Conservation (phyloP, 768 basidiomycete species). For the Collybia nuda region DNA sequence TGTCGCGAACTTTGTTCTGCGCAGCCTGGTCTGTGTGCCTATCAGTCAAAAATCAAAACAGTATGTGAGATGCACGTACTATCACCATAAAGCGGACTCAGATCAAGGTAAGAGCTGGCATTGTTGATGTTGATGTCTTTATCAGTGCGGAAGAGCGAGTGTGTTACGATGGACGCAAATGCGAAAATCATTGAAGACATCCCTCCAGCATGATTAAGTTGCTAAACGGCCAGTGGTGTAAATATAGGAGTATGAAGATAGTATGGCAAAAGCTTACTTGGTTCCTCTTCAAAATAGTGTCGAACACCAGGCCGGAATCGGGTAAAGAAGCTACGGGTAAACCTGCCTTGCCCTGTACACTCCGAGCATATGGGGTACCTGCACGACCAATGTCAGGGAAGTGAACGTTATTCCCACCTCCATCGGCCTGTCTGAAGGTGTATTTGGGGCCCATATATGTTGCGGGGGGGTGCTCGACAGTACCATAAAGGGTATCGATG, state of each 20-base stretch:
- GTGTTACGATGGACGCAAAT: slow-evolving; percentile 48
- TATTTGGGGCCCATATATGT: slow-evolving; percentile 30
- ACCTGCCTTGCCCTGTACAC: slow-evolving; percentile 41
- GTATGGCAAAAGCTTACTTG: slow-evolving; percentile 23
- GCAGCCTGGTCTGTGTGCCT: slow-evolving; percentile 28
- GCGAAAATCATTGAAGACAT: slow-evolving; percentile 65
- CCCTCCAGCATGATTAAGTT: slow-evolving; percentile 46
- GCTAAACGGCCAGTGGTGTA: slow-evolving; percentile 9
- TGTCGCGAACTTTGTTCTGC: slow-evolving; percentile 46
- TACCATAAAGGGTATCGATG: slow-evolving; percentile 49
- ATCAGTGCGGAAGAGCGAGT: slow-evolving; percentile 55
- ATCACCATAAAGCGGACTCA: slow-evolving; percentile 56
- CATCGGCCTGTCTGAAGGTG: slow-evolving; percentile 45
- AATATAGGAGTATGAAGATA: slow-evolving; percentile 10
- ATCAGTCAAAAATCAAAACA: not conserved
- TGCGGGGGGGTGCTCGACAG: slow-evolving; percentile 53
- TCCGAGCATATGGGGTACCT: slow-evolving; percentile 50
- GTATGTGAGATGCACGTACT: slow-evolving; percentile 21
- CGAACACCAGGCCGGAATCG: slow-evolving; percentile 60
- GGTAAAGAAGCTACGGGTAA: slow-evolving; percentile 43
- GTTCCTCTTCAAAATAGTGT: slow-evolving; percentile 47
- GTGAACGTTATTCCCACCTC: slow-evolving; percentile 43
- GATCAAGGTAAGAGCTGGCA: slow-evolving; percentile 55
- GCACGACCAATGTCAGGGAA: slow-evolving; percentile 47
- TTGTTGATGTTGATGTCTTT: slow-evolving; percentile 46